Percentiles rank a stretch among this genome's conserved stretches.
These are phyloP conservation scores for Boletus rex-veris DNA, from an alignment of 768 basidiomycete species.

Conservation along the genomic window DNA sequence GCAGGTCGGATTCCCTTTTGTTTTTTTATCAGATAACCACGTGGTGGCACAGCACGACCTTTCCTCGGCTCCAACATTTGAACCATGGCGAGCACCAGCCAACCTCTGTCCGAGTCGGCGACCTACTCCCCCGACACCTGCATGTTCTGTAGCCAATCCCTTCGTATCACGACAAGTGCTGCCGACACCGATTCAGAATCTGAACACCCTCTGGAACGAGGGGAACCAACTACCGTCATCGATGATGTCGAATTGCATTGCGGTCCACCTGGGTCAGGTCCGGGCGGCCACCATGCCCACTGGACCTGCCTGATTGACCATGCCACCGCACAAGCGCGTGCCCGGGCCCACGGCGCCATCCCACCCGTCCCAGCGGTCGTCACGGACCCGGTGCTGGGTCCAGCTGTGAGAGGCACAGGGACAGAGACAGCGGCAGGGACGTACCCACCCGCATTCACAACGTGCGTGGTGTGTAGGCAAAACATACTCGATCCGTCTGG, in stretches of 20 bases:
- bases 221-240: constrained; percentile 8
- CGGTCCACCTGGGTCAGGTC: constrained; percentile 17
- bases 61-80: neutral
- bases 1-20: constrained; percentile 6
- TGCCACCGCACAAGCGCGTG: neutral
- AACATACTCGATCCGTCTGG: constrained; percentile 15
- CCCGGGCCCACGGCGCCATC: neutral
- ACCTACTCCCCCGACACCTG: constrained; percentile 23
- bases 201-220: neutral
- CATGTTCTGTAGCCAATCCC: constrained; percentile 22
- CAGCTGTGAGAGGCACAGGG: too few species aligned
- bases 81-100: constrained; percentile 7
- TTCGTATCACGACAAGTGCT: constrained; percentile 8
- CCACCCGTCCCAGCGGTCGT: neutral
- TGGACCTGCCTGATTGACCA: constrained; percentile 28
- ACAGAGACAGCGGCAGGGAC: too few species aligned
- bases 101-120: neutral
- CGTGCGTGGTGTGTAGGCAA: constrained; percentile 16
- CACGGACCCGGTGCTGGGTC: neutral
- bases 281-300: constrained; percentile 24
- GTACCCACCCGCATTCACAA: neutral
- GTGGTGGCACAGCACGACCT: neutral
- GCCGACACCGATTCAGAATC: constrained; percentile 5
- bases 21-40: constrained; percentile 4
- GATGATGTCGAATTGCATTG: constrained; percentile 28